Conservation (phyloP, 768 basidiomycete genomes). For the Lepiota brunneoincarnata region DNA sequence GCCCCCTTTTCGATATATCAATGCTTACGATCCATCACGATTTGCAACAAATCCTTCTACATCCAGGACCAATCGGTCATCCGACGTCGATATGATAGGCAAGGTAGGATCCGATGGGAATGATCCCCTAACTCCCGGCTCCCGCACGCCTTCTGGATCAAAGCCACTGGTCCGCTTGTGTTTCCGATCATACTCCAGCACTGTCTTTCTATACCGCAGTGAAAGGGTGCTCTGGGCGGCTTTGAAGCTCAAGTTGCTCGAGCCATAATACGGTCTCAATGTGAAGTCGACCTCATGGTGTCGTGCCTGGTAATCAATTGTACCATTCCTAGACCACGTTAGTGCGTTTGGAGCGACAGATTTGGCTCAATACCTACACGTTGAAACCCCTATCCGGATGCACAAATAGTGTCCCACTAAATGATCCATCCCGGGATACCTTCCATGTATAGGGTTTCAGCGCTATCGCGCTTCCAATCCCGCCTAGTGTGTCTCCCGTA, state of each 20-base stretch:
- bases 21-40: slow-evolving; percentile 52
- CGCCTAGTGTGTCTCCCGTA: slow-evolving; percentile 58
- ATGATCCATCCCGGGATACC: slow-evolving; percentile 32
- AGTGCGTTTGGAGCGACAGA: neutral
- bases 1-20: neutral
- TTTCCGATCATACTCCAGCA: slow-evolving; percentile 46
- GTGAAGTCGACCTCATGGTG: slow-evolving; percentile 60
- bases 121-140: slow-evolving; percentile 27
- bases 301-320: slow-evolving; percentile 62
- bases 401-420: slow-evolving; percentile 47
- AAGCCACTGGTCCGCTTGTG: slow-evolving; percentile 51
- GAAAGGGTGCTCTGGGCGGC: slow-evolving; percentile 49
- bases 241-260: slow-evolving; percentile 42
- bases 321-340: slow-evolving; percentile 30
- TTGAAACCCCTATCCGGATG: slow-evolving; percentile 64
- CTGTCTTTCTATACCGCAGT: slow-evolving; percentile 47
- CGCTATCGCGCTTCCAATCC: slow-evolving; percentile 61
- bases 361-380: slow-evolving; percentile 34
- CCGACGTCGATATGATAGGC: slow-evolving; percentile 39
- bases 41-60: slow-evolving; percentile 58
- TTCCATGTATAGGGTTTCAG: slow-evolving; percentile 49
- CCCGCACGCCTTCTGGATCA: slow-evolving; percentile 47
- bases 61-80: slow-evolving; percentile 51
- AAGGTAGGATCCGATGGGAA: slow-evolving; percentile 37
- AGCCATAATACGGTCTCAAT: slow-evolving; percentile 52